phyloP scores from a whole-genome alignment of 306 rosid species.

The Rosa rugosa region DNA sequence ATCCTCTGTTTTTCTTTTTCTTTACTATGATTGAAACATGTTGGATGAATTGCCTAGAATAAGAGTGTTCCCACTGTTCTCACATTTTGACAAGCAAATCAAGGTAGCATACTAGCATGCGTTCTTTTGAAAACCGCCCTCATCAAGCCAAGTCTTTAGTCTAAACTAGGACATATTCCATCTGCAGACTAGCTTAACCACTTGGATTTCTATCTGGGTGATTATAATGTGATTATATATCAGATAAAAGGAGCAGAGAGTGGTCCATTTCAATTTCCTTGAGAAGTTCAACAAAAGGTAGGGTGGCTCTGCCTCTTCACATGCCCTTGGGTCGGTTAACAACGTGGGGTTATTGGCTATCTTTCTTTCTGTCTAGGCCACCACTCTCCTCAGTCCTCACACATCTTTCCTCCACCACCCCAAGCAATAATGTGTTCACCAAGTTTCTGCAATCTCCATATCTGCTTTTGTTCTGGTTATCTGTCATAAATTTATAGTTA shows the following conservation, averaged over 20 bases:
- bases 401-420: neutral
- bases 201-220: neutral
- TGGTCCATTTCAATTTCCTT: conserved; percentile 13
- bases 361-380: neutral
- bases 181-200: neutral
- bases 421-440: conserved; percentile 1
- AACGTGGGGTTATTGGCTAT: conserved; percentile 10
- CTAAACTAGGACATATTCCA: neutral
- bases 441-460: conserved; percentile 1
- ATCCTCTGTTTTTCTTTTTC: too few species aligned
- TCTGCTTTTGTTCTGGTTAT: neutral
- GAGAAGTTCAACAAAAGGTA: conserved; percentile 5
- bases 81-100: too few species aligned
- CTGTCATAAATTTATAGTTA: neutral
- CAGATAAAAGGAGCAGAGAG: neutral
- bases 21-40: too few species aligned
- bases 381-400: neutral
- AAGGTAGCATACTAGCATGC: too few species aligned
- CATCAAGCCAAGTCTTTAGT: too few species aligned
- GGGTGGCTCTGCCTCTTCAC: neutral
- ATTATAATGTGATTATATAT: neutral
- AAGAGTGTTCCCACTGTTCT: too few species aligned
- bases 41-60: too few species aligned
- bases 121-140: too few species aligned
- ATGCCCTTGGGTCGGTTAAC: conserved; percentile 19